These are phyloP conservation scores for Candida boidinii DNA, from an alignment of 805 yeast genomes.

Conservation along the genomic window DNA sequence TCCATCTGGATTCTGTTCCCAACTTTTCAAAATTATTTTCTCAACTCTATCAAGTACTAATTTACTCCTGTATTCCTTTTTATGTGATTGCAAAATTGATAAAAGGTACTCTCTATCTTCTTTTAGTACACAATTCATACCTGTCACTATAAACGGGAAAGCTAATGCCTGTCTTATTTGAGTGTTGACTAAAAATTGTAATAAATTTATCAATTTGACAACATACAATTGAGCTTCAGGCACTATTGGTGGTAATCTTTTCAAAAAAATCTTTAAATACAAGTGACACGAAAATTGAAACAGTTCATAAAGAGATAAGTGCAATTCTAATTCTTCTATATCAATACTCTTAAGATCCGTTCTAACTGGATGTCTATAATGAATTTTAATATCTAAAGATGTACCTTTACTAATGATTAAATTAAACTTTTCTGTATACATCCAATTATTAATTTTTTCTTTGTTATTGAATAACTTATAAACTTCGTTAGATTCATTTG, in stretches of 20 bases:
- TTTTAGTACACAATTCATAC: constrained; percentile 12
- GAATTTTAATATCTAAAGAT: background rate
- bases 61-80: background rate
- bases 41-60: background rate
- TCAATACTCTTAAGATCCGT: background rate
- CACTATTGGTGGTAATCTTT: constrained; percentile 3
- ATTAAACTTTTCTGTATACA: constrained; percentile 3
- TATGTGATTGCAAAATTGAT: background rate
- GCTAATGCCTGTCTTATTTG: constrained; percentile 9
- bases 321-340: constrained; percentile 13
- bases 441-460: constrained; percentile 2
- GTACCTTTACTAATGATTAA: background rate
- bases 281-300: constrained; percentile 11
- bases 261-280: constrained; percentile 3
- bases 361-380: constrained; percentile 1
- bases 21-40: background rate
- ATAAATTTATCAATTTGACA: constrained; percentile 1
- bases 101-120: constrained; percentile 6
- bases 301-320: constrained; percentile 22
- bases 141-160: constrained; percentile 22
- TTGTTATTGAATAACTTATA: background rate
- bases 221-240: constrained; percentile 5
- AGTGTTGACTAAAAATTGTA: constrained; percentile 1
- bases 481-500: background rate
- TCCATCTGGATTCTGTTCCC: background rate